Evolutionary conservation across 2,329 filamentous ascomycete species (phyloP), one percentile per base, ranked within the genome.

Genomic region (Trichoderma sp.): DNA sequence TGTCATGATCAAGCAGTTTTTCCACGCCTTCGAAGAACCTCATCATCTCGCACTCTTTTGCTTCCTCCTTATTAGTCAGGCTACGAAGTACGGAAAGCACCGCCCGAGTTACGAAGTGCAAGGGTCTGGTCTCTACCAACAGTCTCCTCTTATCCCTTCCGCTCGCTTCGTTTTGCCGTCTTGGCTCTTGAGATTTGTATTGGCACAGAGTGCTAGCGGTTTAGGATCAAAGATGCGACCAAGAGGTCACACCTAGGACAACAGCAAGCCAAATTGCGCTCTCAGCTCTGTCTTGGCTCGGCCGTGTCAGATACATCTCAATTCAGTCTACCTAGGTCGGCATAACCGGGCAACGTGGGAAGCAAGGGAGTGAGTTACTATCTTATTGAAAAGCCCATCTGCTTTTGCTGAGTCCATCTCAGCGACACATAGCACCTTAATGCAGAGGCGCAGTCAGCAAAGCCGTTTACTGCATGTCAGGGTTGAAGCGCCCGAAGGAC

Each of bases 281-380:
- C 34, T 55, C 59, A 55, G 59, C 50, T 63, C 47, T 14, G 50
- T 55, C 41, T 63, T 34, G 26, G 59, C 59, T 54, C 50, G 48
- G 59, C 48, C 47, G 59, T 41, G 41, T 63, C 59, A 39, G 50
- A 63, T 47, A 55, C 39, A 44, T 55, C 50, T 63, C 28, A 34
- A 45, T 55, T 17, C 21, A 26, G 59, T n/a, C 50, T 55, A 55
- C 14, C 50, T 55, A 55, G 48, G 19, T 47, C 50, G 21, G 41
- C 41, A 45, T 45, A 19, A 17, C 26, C 34, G 6, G 2, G 41
- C 41, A 47, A 24, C 52, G 24, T 19, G 41, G 39, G 5, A 45
- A 47, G 41, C 50, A 43, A 54, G 26, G 48, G 15, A 63, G n/a
- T 21, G 44, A 44, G 7, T 34, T 55, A 28, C 39, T 39, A 26